Conservation (phyloP, 148 eudicot genomes). For the Fagopyrum homotropicum region DNA sequence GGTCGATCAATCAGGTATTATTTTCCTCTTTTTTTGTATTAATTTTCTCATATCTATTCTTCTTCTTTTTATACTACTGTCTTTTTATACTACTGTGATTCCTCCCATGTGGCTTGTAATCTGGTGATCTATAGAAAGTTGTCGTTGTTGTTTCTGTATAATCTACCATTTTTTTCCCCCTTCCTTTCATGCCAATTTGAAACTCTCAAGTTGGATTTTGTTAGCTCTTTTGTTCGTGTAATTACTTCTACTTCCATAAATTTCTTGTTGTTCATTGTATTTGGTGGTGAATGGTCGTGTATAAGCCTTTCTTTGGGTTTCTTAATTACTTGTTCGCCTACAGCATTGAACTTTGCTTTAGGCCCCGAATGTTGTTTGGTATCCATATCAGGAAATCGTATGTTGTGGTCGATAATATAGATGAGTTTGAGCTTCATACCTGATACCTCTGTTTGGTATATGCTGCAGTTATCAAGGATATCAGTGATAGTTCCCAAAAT, state of each 20-base stretch:
- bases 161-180: not conserved
- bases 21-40: not conserved
- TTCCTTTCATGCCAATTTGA: not conserved
- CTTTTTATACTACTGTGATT: not conserved
- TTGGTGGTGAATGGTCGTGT: not conserved
- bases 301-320: not conserved
- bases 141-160: not conserved
- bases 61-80: not conserved
- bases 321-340: not conserved
- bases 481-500: no score
- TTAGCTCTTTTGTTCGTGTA: not conserved
- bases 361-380: not conserved
- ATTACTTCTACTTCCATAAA: not conserved
- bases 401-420: no score
- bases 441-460: no score
- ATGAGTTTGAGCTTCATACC: no score
- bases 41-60: not conserved
- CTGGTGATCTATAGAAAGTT: not conserved
- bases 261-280: not conserved
- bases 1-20: not conserved
- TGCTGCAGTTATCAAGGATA: no score
- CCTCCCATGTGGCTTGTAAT: not conserved
- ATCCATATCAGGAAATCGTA: no score
- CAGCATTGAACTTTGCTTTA: not conserved
- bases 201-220: not conserved